Conservation (phyloP, 148 eudicot genomes). For the Persicaria tinctoria region DNA sequence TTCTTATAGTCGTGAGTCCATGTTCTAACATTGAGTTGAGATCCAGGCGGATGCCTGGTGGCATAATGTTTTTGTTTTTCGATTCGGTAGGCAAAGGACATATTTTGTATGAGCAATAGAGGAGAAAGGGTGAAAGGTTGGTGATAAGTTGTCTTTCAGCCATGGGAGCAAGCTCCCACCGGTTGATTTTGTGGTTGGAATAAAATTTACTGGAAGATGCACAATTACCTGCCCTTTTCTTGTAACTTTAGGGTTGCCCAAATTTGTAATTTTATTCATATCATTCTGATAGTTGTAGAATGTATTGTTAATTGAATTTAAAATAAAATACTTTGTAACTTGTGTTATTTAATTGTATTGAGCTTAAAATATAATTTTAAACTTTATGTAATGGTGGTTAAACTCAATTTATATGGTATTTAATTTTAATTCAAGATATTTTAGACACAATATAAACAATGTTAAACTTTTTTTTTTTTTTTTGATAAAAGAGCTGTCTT, state of each 20-base stretch:
- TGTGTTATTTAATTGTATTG: no score
- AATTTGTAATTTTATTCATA: background rate
- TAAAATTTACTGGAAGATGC: background rate
- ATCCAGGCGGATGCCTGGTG: slow-evolving; percentile 28
- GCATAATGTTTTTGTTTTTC: slow-evolving; percentile 1
- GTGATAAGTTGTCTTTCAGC: background rate
- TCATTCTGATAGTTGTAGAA: no score
- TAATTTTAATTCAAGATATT: no score
- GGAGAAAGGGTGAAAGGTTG: slow-evolving; percentile 1
- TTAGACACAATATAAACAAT: no score
- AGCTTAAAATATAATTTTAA: no score
- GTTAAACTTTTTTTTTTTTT: no score
- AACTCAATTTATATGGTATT: no score
- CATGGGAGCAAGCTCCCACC: background rate
- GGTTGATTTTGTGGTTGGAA: background rate
- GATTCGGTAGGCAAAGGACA: background rate
- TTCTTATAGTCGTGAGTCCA: slow-evolving; percentile 2
- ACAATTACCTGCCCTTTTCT: background rate
- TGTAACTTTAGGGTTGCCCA: background rate
- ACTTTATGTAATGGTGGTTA: no score
- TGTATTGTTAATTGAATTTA: no score
- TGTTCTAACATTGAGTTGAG: background rate
- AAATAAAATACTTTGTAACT: no score
- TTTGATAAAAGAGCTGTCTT: no score
- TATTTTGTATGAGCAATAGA: background rate